Conservation (phyloP, 164 flowering plant species). For the Berberis thunbergii region DNA sequence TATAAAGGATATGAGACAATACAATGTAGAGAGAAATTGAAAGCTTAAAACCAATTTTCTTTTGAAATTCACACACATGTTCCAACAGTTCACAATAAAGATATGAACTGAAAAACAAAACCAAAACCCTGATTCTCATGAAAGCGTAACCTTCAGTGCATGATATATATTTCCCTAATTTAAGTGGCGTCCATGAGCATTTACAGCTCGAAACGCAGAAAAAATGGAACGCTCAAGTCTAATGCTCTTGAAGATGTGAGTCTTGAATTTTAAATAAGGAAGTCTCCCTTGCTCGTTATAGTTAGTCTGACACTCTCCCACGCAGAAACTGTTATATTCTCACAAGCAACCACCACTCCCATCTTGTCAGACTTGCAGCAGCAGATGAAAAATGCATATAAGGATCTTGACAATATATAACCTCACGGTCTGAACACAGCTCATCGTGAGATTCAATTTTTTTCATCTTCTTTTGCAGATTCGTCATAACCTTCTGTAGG, state of each 20-base stretch:
- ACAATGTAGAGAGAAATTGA: too few species aligned
- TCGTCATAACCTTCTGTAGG: slow-evolving; percentile 8
- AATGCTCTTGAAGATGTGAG: not conserved
- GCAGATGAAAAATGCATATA: slow-evolving; percentile 1
- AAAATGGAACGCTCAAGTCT: not conserved
- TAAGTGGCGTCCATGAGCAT: too few species aligned
- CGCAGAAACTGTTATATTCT: too few species aligned
- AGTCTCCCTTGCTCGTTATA: not conserved
- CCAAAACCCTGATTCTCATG: too few species aligned
- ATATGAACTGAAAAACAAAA: too few species aligned
- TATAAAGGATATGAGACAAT: too few species aligned
- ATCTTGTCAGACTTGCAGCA: not conserved
- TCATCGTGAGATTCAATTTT: slow-evolving; percentile 18
- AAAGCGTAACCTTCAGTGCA: too few species aligned
- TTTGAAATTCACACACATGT: too few species aligned
- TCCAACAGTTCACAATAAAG: too few species aligned
- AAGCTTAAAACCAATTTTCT: too few species aligned
- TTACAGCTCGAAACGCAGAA: too few species aligned
- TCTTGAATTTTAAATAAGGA: not conserved
- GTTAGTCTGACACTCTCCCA: not conserved
- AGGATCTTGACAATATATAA: not conserved
- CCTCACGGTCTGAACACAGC: slow-evolving; percentile 8
- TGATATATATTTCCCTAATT: too few species aligned
- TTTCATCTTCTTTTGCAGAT: slow-evolving; percentile 8
- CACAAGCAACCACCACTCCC: slow-evolving; percentile 1